phyloP scores from a whole-genome alignment of 2,329 filamentous ascomycete genomes.

The Bimuria novae-zelandiae region DNA sequence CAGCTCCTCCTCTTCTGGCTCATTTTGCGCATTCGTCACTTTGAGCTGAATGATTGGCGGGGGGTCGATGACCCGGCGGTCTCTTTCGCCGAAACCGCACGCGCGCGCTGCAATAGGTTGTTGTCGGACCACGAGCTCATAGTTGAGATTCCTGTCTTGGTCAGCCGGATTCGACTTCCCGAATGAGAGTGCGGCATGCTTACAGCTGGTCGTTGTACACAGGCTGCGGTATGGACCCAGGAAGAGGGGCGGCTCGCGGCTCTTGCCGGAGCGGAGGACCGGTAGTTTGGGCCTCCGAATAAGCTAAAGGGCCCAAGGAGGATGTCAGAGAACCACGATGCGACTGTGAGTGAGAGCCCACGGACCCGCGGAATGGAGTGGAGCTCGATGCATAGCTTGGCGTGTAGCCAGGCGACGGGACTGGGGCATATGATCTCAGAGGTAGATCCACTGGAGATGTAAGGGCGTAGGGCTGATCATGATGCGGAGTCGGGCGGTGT shows the following conservation, averaged over 20 bases:
- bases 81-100: conserved; percentile 82
- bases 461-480: conserved; percentile 43
- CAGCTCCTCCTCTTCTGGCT: conserved; percentile 61
- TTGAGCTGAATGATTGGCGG: conserved; percentile 79
- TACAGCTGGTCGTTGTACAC: conserved; percentile 47
- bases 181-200: conserved; percentile 30
- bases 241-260: conserved; percentile 36
- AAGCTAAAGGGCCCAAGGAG: conserved; percentile 38
- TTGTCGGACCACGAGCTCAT: conserved; percentile 68
- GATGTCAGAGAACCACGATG: conserved; percentile 41
- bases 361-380: conserved; percentile 44
- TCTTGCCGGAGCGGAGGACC: conserved; percentile 39
- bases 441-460: conserved; percentile 42
- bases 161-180: conserved; percentile 28
- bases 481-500: conserved; percentile 32
- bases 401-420: conserved; percentile 47
- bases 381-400: conserved; percentile 46
- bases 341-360: conserved; percentile 44
- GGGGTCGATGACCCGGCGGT: conserved; percentile 80
- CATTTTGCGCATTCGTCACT: conserved; percentile 62
- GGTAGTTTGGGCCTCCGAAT: conserved; percentile 36
- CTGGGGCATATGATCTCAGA: conserved; percentile 39
- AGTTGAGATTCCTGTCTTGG: conserved; percentile 44
- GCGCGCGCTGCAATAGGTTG: conserved; percentile 78
- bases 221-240: conserved; percentile 45